Base-by-base conservation (phyloP, 164 flowering plant genomes). In the Pachysandra terminalis region DNA sequence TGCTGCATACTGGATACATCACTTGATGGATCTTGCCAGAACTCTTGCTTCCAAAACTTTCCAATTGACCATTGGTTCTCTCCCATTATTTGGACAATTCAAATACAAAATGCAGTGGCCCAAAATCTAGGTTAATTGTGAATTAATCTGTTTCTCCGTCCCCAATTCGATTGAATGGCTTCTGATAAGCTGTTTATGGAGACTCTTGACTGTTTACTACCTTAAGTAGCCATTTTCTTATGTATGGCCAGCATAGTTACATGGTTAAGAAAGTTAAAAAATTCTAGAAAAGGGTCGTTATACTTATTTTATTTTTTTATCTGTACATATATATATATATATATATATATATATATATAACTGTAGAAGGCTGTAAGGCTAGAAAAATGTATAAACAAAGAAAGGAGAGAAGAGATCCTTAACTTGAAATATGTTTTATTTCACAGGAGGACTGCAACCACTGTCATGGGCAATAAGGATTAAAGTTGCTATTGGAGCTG, bases 401-500 rank as follows among this genome's bases (percentile, higher is more conserved):
- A n/a, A n/a, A n/a, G n/a, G n/a, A n/a, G n/a, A n/a, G n/a, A n/a
- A 0, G 32, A 49, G 9, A 26, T 17, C 19, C 2, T 37, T 14
- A 24, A 51, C 54, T 66, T 25, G 22, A 45, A 61, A 10, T 24
- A 27, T 61, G n/a, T 57, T 24, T 67, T 74, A 19, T 60, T 68
- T 67, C 68, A 32, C 85, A 90, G 95, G 91, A 80, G 96, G 93
- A 53, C 78, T 86, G 3, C 88, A 86, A 67, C 95, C 97, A 45
- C 93, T 94, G 54, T 73, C 97, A 22, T 94, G 98, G 98, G 86
- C 85, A 24, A 73, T 83, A 65, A 81, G 98, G 79, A 84, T 93
- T 25, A 93, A 88, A 81, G 96, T 91, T 48, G 97, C 98, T 2
- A 79, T 83, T 48, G 96, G 83, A 64, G 97, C 98, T 67, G 98